Conservation (phyloP, 495 filamentous ascomycete species). For the Annulohypoxylon bovei region DNA sequence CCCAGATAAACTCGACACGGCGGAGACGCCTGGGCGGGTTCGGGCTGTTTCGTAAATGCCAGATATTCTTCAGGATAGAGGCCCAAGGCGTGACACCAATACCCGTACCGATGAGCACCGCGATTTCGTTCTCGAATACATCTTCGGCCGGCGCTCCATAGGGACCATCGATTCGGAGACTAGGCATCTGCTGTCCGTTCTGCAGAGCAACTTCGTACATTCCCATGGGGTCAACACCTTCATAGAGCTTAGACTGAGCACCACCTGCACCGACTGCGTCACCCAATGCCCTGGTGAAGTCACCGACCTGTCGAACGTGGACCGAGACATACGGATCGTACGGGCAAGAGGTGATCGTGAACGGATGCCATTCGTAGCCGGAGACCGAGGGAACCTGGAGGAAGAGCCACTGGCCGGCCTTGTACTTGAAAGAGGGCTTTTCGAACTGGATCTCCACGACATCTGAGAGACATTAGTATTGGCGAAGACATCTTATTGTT, state of each 20-base stretch:
- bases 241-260: constrained; percentile 83
- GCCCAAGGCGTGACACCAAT: constrained; percentile 99
- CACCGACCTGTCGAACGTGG: constrained; percentile 95
- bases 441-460: constrained; percentile 97
- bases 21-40: constrained; percentile 88
- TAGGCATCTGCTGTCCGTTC: constrained; percentile 91
- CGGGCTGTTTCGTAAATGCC: constrained; percentile 86
- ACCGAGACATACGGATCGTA: constrained; percentile 93
- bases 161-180: constrained; percentile 89
- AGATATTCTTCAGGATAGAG: constrained; percentile 97
- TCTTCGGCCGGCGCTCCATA: constrained; percentile 97
- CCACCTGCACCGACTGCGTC: constrained; percentile 92
- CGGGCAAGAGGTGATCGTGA: constrained; percentile 98
- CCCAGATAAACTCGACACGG: constrained; percentile 98
- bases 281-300: constrained; percentile 89
- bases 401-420: constrained; percentile 97
- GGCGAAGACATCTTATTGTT: not conserved
- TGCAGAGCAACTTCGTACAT: constrained; percentile 98
- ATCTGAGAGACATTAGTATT: constrained; percentile 64
- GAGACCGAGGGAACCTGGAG: constrained; percentile 91
- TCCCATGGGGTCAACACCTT: constrained; percentile 89
- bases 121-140: constrained; percentile 98
- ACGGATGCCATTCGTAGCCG: constrained; percentile 94
- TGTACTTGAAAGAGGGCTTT: constrained; percentile 97
- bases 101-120: constrained; percentile 94